These are phyloP conservation scores for Logfia minima DNA, from an alignment of 129 eudicot species.

Conservation along the genomic window DNA sequence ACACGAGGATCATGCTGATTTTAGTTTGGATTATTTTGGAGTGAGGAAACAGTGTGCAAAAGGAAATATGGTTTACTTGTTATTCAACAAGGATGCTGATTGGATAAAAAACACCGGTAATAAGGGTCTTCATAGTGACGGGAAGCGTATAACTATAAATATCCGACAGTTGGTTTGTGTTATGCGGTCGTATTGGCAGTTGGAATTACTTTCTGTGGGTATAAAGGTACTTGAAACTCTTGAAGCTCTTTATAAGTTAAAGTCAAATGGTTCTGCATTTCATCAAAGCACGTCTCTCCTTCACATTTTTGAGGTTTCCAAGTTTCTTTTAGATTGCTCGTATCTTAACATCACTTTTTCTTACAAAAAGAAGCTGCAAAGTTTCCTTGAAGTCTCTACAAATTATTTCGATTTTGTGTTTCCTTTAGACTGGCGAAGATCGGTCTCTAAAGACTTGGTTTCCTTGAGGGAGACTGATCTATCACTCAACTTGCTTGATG, in stretches of 20 bases:
- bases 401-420: background rate
- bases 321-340: background rate
- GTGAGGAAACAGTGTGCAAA: too few relatives aligned
- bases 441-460: background rate
- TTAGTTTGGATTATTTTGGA: too few relatives aligned
- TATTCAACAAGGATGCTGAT: too few relatives aligned
- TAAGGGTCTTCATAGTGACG: background rate
- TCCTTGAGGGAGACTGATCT: background rate
- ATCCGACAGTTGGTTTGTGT: background rate
- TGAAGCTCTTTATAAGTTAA: background rate
- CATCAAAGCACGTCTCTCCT: background rate
- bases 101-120: background rate
- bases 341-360: background rate
- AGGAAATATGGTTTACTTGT: too few relatives aligned
- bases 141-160: background rate
- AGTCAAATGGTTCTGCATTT: background rate
- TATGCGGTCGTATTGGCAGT: background rate
- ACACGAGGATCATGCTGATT: too few relatives aligned
- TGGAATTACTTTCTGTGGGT: background rate
- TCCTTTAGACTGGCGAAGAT: background rate
- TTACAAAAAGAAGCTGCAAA: background rate
- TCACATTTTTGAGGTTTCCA: background rate
- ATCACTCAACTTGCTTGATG: background rate
- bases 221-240: background rate
- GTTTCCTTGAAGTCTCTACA: background rate